Evolutionary conservation across 1,284 basidiomycete species (phyloP).

Genomic region (Irpex sp.): DNA sequence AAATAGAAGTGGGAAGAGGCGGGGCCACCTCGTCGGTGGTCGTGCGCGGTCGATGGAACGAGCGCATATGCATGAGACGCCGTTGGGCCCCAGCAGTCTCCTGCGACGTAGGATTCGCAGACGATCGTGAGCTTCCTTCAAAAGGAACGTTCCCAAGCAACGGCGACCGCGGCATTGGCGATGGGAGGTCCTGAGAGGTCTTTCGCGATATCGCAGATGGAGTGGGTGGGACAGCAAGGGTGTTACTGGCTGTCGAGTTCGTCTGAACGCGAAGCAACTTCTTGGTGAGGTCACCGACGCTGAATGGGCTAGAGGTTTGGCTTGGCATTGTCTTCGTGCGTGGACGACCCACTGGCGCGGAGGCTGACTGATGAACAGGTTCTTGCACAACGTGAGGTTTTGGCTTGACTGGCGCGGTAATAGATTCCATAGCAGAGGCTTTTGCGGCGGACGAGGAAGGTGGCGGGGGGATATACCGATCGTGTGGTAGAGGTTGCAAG

Average conservation of each 20-base stretch:
- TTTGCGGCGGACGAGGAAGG: not conserved
- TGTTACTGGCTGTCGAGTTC: not conserved
- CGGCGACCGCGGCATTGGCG: slow-evolving; percentile 19
- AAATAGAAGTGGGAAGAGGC: slow-evolving; percentile 9
- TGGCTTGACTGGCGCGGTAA: not conserved
- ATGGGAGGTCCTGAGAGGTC: slow-evolving; percentile 13
- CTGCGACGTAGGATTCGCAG: slow-evolving; percentile 7
- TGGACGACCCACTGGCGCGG: slow-evolving; percentile 30
- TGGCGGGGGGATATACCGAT: not conserved
- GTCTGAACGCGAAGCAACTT: slow-evolving; percentile 50
- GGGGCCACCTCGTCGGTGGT: slow-evolving; percentile 13
- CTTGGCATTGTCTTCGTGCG: slow-evolving; percentile 45
- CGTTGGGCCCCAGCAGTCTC: slow-evolving; percentile 24
- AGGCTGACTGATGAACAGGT: slow-evolving; percentile 30
- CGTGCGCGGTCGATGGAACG: slow-evolving; percentile 45
- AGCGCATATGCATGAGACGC: slow-evolving; percentile 45
- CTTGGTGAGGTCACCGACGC: slow-evolving; percentile 52
- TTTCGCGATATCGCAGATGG: slow-evolving; percentile 3
- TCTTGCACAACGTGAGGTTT: not conserved
- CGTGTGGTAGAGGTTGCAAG: not conserved
- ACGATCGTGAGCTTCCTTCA: not conserved
- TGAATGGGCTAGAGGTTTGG: slow-evolving; percentile 35
- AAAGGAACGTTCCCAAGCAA: slow-evolving; percentile 5
- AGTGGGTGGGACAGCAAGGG: slow-evolving; percentile 7
- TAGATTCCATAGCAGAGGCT: not conserved